These are phyloP conservation scores for Fusarium piperis DNA, from an alignment of 2,329 filamentous ascomycete genomes.

Conservation along the genomic window DNA sequence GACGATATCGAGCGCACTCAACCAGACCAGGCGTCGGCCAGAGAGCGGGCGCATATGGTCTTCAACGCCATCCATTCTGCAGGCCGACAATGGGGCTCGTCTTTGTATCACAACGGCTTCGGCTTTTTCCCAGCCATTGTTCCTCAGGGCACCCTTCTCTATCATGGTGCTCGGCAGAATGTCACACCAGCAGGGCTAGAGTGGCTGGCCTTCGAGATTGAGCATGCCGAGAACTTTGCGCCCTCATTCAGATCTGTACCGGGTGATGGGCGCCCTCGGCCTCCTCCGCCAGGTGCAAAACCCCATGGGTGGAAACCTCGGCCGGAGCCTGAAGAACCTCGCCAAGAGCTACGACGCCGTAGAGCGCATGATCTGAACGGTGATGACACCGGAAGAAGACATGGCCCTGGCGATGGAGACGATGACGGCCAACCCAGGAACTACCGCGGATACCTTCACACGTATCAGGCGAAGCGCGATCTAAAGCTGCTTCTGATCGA, in stretches of 20 bases:
- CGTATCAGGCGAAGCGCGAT: conserved; percentile 67
- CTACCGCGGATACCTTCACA: conserved; percentile 70
- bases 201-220: conserved; percentile 81
- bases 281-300: not conserved
- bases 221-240: conserved; percentile 76
- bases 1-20: conserved; percentile 34
- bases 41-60: conserved; percentile 68
- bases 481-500: conserved; percentile 75
- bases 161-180: conserved; percentile 67
- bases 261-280: not conserved
- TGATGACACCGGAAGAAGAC: not conserved
- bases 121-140: conserved; percentile 74
- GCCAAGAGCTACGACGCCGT: conserved; percentile 19
- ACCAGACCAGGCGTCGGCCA: conserved; percentile 52
- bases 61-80: conserved; percentile 80
- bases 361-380: not conserved
- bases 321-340: not conserved
- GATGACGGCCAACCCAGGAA: conserved; percentile 9
- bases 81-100: conserved; percentile 79
- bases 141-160: conserved; percentile 71
- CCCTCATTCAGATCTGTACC: conserved; percentile 28
- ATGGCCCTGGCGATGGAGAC: conserved; percentile 1
- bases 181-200: conserved; percentile 64
- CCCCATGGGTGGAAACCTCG: not conserved
- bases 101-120: conserved; percentile 79